These are phyloP conservation scores for Graphilbum sp. DNA, from an alignment of 2,329 filamentous ascomycete species.

Conservation along the genomic window DNA sequence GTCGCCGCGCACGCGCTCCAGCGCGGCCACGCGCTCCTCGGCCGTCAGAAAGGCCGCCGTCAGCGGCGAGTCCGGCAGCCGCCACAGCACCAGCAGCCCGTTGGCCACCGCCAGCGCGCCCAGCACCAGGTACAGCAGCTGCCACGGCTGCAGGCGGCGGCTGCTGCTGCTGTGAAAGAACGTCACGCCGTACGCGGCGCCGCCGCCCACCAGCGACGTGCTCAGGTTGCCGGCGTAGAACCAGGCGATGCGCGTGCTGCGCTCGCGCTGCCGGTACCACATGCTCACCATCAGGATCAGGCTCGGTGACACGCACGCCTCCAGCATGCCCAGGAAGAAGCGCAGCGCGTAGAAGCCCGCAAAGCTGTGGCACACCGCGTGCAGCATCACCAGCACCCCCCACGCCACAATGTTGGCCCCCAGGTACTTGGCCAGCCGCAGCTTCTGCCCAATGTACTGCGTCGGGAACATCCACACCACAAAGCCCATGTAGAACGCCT, in stretches of 20 bases:
- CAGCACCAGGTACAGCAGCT: conserved; percentile 14
- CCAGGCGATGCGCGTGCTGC: conserved; percentile 14
- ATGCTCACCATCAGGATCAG: conserved; percentile 14
- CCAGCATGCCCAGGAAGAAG: conserved; percentile 14
- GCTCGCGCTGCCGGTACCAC: conserved; percentile 16
- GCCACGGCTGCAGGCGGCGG: conserved; percentile 9
- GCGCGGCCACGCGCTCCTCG: conserved; percentile 12
- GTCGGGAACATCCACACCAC: conserved; percentile 7
- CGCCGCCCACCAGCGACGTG: conserved; percentile 3
- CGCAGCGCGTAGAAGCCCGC: conserved; percentile 13
- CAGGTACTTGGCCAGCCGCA: conserved; percentile 8
- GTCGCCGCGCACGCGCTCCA: conserved; percentile 12
- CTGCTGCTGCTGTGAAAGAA: conserved; percentile 9
- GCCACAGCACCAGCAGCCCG: conserved; percentile 11
- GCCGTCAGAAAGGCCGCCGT: conserved; percentile 9
- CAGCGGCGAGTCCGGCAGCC: conserved; percentile 9
- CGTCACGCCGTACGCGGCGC: conserved; percentile 10
- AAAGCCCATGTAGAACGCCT: conserved; percentile 8
- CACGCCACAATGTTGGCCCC: conserved; percentile 7
- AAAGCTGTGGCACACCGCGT: conserved; percentile 13
- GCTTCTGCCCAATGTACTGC: conserved; percentile 4
- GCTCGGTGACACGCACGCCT: conserved; percentile 13
- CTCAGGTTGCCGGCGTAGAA: conserved; percentile 6
- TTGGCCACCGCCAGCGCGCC: conserved; percentile 13
- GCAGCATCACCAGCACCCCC: conserved; percentile 12